phyloP scores from a whole-genome alignment of 257 asterid genomes.

The Primulina tabacum region DNA sequence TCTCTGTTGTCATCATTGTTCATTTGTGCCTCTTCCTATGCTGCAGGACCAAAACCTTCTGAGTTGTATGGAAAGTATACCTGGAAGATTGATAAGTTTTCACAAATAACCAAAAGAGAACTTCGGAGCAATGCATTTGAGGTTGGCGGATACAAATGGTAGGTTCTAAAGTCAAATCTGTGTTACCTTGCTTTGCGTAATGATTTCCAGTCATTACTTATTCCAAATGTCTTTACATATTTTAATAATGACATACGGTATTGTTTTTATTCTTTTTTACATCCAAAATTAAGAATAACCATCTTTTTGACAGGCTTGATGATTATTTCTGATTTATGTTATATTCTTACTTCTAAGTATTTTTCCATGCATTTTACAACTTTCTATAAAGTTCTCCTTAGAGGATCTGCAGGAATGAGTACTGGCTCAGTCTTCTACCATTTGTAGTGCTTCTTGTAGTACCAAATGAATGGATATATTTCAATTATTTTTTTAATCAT shows the following conservation, averaged over 20 bases:
- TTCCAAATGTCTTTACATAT: background rate
- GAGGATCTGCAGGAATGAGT: too few relatives aligned
- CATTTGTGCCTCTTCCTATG: constrained; percentile 7
- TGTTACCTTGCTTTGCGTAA: background rate
- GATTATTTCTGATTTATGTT: too few relatives aligned
- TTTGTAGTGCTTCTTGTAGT: too few relatives aligned
- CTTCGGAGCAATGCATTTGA: constrained; percentile 59
- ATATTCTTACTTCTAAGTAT: too few relatives aligned
- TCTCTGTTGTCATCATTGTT: background rate
- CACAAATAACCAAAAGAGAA: constrained; percentile 56
- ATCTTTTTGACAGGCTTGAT: too few relatives aligned
- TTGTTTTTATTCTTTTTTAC: background rate
- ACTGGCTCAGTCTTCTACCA: too few relatives aligned
- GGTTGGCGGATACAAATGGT: constrained; percentile 68
- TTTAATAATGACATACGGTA: background rate
- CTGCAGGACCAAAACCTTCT: constrained; percentile 53
- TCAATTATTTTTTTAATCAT: too few relatives aligned
- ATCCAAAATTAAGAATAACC: background rate
- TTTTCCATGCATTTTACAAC: too few relatives aligned
- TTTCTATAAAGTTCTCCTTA: too few relatives aligned
- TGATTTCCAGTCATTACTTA: background rate
- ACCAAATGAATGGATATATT: too few relatives aligned
- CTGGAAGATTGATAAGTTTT: constrained; percentile 58
- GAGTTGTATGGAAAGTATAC: constrained; percentile 53
- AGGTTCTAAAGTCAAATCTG: constrained; percentile 4